phyloP scores from a whole-genome alignment of 78 protist species.

The Tieghemostelium lacteum region DNA sequence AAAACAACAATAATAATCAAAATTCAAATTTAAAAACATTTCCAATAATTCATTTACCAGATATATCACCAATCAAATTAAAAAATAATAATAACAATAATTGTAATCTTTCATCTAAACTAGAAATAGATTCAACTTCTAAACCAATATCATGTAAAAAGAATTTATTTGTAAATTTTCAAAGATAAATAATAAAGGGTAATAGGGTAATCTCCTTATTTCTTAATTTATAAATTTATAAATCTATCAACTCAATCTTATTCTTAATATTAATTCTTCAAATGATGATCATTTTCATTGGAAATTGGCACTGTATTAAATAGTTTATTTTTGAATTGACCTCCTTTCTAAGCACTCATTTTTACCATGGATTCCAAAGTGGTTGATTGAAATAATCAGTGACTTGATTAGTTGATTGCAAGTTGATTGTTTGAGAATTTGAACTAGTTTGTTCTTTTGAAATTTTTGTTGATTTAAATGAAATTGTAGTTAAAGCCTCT shows the following conservation, averaged over 20 bases:
- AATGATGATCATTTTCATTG: too few species aligned
- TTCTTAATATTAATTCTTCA: too few species aligned
- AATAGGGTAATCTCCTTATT: too few species aligned
- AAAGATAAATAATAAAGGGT: too few species aligned
- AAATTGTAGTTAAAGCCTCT: background rate
- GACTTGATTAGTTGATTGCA: background rate
- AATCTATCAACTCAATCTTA: too few species aligned
- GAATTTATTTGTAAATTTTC: background rate
- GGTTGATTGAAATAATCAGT: background rate
- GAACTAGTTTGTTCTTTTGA: background rate
- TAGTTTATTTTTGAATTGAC: too few species aligned
- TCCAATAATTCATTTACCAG: background rate
- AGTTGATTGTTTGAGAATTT: background rate
- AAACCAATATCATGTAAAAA: background rate
- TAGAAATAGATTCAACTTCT: background rate
- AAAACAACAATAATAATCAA: too few species aligned
- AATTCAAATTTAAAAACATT: background rate
- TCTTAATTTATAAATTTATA: too few species aligned
- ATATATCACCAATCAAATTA: background rate
- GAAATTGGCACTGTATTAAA: too few species aligned
- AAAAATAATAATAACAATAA: too few species aligned
- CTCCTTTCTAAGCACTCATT: too few species aligned
- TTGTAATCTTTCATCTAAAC: background rate
- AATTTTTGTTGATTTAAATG: too few species aligned
- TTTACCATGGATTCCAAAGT: background rate